Evolutionary conservation across 345 rosid species (phyloP).

Genomic region (Salix exigua): DNA sequence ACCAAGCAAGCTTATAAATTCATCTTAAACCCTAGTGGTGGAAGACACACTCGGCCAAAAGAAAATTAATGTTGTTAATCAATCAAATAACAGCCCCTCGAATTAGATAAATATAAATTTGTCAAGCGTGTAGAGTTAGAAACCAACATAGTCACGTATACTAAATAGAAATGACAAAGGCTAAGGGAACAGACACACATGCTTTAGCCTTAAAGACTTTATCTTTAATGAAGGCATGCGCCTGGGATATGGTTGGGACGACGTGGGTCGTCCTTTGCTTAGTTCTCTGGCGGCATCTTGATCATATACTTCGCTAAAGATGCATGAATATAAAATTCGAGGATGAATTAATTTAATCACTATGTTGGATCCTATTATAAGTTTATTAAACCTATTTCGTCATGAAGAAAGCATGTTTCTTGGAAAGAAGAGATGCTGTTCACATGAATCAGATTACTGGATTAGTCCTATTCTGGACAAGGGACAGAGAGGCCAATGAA

Average conservation of each 20-base stretch:
- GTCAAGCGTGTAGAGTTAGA: conserved; percentile 31
- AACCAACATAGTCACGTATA: conserved; percentile 35
- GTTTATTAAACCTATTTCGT: neutral
- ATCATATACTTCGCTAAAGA: neutral
- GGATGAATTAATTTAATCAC: neutral
- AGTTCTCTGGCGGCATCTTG: conserved; percentile 23
- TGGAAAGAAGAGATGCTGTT: neutral
- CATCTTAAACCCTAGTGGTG: conserved; percentile 5
- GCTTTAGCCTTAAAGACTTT: conserved; percentile 16
- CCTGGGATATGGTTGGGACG: conserved; percentile 20
- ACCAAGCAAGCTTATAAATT: neutral
- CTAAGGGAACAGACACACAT: conserved; percentile 19
- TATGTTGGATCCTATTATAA: neutral
- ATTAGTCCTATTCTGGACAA: neutral
- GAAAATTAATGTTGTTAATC: neutral
- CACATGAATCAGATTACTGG: neutral
- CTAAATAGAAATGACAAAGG: conserved; percentile 15
- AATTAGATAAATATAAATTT: neutral
- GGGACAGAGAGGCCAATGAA: neutral
- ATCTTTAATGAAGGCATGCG: conserved; percentile 35
- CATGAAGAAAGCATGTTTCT: neutral
- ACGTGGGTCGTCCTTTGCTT: conserved; percentile 27
- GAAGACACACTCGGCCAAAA: conserved; percentile 9
- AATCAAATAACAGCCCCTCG: neutral
- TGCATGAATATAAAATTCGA: neutral